A percentile compares a stretch with the other conserved stretches of the same genome.
Evolutionary conservation across 2,329 filamentous ascomycete species (phyloP).

Genomic region (Domatiomyces catenatus): DNA sequence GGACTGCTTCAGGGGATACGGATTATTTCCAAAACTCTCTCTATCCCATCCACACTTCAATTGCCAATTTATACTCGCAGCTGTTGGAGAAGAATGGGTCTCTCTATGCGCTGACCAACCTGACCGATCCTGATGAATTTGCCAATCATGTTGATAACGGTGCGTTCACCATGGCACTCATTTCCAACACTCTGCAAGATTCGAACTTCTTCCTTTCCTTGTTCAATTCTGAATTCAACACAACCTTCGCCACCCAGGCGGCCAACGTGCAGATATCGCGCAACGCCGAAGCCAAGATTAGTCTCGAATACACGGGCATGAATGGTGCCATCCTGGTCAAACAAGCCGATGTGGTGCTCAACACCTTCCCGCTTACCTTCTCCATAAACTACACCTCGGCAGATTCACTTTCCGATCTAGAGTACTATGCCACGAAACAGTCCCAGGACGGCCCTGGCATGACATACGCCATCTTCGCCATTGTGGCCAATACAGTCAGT

Average conservation of each 20-base stretch:
- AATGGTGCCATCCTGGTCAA: constrained; percentile 52
- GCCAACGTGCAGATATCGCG: constrained; percentile 41
- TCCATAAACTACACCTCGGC: constrained; percentile 37
- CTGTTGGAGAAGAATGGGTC: constrained; percentile 45
- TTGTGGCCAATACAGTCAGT: constrained; percentile 50
- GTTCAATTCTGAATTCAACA: constrained; percentile 40
- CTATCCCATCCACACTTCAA: constrained; percentile 48
- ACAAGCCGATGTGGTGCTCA: constrained; percentile 54
- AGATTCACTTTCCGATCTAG: constrained; percentile 41
- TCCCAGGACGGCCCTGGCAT: constrained; percentile 54
- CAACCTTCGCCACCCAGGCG: constrained; percentile 43
- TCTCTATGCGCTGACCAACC: constrained; percentile 40
- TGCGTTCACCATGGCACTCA: constrained; percentile 53
- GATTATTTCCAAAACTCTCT: constrained; percentile 39
- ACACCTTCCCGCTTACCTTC: constrained; percentile 50
- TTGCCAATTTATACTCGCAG: constrained; percentile 47
- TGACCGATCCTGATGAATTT: constrained; percentile 60
- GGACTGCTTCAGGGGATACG: constrained; percentile 43
- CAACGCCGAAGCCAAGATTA: constrained; percentile 41
- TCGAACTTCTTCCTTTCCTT: constrained; percentile 43
- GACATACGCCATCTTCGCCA: constrained; percentile 56
- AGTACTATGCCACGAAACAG: constrained; percentile 56
- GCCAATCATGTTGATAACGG: constrained; percentile 52
- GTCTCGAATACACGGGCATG: constrained; percentile 50
- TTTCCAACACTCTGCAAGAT: constrained; percentile 38